Evolutionary conservation across 2,329 filamentous ascomycete genomes (phyloP), one percentile per base, ranked within the genome.

Genomic region (Epichloe sp.): DNA sequence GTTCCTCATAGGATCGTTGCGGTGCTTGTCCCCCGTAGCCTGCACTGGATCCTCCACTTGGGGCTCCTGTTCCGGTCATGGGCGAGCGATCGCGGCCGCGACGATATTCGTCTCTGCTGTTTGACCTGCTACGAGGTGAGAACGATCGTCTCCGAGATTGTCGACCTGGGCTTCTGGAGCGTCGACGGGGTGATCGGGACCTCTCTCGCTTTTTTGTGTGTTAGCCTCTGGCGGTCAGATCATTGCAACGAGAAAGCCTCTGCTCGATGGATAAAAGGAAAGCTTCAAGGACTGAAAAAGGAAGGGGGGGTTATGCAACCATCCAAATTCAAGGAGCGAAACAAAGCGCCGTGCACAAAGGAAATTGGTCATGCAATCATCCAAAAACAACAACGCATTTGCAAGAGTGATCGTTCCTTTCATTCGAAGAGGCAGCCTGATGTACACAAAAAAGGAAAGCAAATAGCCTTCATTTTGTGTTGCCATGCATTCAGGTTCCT

Each of bases 1-100:
- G 83, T 64, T 95, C 89, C 69, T 97, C 91, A 71, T 82, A 87
- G 53, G 82, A 83, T 71, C 90, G 83, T 69, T 84, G 81, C 62
- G 80, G 78, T 63, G 61, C 56, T 55, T 68, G 67, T 58, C 78
- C 79, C 67, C 78, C 80, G 71, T 80, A 85, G 62, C 75, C 77
- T 64, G 77, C 72, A 66, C 79, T 80, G 70, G 83, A 77, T 75
- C 83, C 86, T 77, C 83, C 85, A 66, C 80, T 73, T 55, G 77
- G 68, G 65, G 82, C 75, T 66, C 80, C 83, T 71, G 83, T 76
- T 66, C 77, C 83, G 74, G 83, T 86, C 83, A 94, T 90, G 72
- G 88, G 89, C 70, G 86, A 93, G 67, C 87, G 86, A 68, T 77
- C 85, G 79, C 67, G 83, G 64, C 74, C 77, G 69, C 83, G 82